Percentiles rank a stretch among this genome's conserved stretches.
These are phyloP conservation scores for Paxillus rubicundulus DNA, from an alignment of 768 basidiomycete genomes.

Conservation along the genomic window DNA sequence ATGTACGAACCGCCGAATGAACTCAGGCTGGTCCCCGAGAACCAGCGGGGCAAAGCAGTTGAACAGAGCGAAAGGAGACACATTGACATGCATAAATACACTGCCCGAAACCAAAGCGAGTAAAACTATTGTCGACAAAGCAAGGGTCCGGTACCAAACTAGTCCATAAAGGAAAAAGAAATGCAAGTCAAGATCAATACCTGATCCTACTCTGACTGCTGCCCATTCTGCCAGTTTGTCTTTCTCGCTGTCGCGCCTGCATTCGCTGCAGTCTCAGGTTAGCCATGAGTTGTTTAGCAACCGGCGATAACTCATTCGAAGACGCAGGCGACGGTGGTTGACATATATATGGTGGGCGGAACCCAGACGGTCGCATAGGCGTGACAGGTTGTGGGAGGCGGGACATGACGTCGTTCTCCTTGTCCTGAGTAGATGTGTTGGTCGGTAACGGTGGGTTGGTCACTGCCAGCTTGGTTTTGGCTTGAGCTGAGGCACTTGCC, in stretches of 20 bases:
- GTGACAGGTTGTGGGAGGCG: constrained; percentile 41
- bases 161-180: constrained; percentile 2
- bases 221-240: constrained; percentile 30
- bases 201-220: constrained; percentile 32
- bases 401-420: constrained; percentile 23
- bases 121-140: constrained; percentile 7
- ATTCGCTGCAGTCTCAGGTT: constrained; percentile 48
- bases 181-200: constrained; percentile 13
- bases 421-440: constrained; percentile 3
- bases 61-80: constrained; percentile 9
- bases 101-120: neutral
- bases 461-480: neutral
- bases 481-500: neutral
- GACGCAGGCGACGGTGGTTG: constrained; percentile 59
- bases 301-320: constrained; percentile 71
- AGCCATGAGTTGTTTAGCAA: constrained; percentile 65
- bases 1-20: too few species aligned
- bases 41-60: constrained; percentile 4
- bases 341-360: constrained; percentile 28
- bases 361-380: constrained; percentile 43
- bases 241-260: constrained; percentile 32
- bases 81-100: constrained; percentile 8
- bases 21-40: too few species aligned
- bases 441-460: neutral
- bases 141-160: constrained; percentile 10